Evolutionary conservation across 108 stramenopile genomes (phyloP), one percentile per base, ranked within the genome.

Genomic region (Skeletonema potamos): DNA sequence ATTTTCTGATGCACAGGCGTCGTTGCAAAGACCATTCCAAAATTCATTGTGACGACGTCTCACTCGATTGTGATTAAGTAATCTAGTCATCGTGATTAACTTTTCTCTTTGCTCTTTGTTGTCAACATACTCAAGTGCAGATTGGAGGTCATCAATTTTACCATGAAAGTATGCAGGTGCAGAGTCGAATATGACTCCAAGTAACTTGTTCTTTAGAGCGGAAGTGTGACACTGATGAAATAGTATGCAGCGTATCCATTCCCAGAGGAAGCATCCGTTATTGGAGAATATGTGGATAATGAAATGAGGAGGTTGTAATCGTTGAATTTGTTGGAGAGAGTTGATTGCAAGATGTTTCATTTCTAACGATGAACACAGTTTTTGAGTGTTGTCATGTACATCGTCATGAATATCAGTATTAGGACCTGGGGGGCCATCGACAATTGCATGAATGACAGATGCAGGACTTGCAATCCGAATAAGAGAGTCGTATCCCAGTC

Each of bases 241-340:
- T 59, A 89, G 59, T n/a, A 89, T 63, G 11, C 43, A 43, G 24
- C 90, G 71, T 15, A 95, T 43, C 48, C 79, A 73, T 79, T 95
- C 94, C 90, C 90, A 95, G 2, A 95, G 64, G 62, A 95, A 95
- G 79, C 90, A 89, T 17, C 94, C 91, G 0, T 88, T 89, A 74
- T 95, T 95, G 17, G 94, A 95, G 67, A 95, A 91, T 27, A 66
- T 61, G 62, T 95, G 91, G 59, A 91, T 76, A 4, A 95, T 29
- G 37, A 77, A 74, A 27, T 55, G 30, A 6, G 72, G 39, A 58
- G 73, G 65, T 66, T 79, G 67, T 26, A 64, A 62, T 46, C 41
- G 44, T 66, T 89, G 64, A 6, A 89, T 51, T 12, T 86, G 65
- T 39, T 44, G 64, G 24, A 92, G 65, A 28, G 81, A 56, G 22